Evolutionary conservation across 116 monocot species (phyloP).

Genomic region (Cymodocea nodosa): DNA sequence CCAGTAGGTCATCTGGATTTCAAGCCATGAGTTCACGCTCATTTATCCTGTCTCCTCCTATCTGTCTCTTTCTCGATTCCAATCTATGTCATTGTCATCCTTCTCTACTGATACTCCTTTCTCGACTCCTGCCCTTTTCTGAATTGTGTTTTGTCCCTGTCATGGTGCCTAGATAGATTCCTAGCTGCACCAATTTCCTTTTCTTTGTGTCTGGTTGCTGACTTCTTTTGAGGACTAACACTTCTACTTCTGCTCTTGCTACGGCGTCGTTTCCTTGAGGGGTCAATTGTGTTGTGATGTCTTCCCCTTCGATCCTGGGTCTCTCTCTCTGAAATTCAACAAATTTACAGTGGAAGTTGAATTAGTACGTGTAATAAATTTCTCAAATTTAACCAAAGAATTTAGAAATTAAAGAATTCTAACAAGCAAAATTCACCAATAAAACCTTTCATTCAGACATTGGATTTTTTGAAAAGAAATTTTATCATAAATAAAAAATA

Average conservation of each 20-base stretch:
- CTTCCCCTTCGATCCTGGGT: conserved; percentile 29
- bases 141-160: conserved; percentile 9
- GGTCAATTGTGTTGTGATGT: conserved; percentile 23
- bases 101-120: conserved; percentile 21
- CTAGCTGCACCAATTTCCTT: conserved; percentile 5
- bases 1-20: too few species aligned
- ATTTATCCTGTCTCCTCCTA: conserved; percentile 37
- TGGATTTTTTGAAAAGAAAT: too few species aligned
- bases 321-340: conserved; percentile 33
- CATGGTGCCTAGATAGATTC: not conserved
- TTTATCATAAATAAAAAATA: too few species aligned
- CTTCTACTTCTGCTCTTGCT: conserved; percentile 17
- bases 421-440: too few species aligned
- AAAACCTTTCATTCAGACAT: too few species aligned
- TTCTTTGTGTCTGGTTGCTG: conserved; percentile 33
- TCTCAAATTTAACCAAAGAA: too few species aligned
- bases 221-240: conserved; percentile 52
- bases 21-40: not conserved
- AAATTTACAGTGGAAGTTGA: not conserved
- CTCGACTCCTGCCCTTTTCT: conserved; percentile 33
- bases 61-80: too few species aligned
- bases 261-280: conserved; percentile 52
- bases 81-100: conserved; percentile 38
- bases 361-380: too few species aligned
- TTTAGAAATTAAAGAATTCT: too few species aligned